phyloP scores from a whole-genome alignment of 345 rosid species.

The Camelina neglecta region DNA sequence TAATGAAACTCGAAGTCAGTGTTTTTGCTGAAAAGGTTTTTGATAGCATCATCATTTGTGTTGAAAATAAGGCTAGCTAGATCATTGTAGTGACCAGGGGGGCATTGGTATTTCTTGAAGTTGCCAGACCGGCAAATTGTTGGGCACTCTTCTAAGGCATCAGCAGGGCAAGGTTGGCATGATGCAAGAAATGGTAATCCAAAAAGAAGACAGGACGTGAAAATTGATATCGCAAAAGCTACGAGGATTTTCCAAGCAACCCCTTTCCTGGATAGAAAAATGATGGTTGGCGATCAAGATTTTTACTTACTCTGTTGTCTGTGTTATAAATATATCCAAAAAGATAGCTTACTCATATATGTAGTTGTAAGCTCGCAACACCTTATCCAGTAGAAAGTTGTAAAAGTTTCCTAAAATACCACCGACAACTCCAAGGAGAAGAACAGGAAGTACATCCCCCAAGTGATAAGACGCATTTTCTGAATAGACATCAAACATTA shows the following conservation, averaged over 20 bases:
- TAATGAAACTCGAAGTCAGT: conserved; percentile 78
- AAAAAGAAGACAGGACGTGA: conserved; percentile 86
- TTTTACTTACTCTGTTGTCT: conserved; percentile 1
- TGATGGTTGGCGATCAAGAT: conserved; percentile 1
- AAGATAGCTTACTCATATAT: conserved; percentile 71
- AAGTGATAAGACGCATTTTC: conserved; percentile 70
- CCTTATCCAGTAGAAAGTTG: conserved; percentile 71
- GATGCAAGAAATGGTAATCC: conserved; percentile 89
- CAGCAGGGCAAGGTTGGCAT: conserved; percentile 78
- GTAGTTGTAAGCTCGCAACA: conserved; percentile 70
- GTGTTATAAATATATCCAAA: background rate
- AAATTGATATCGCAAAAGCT: conserved; percentile 70
- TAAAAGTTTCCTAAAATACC: conserved; percentile 86
- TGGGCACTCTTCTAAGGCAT: conserved; percentile 80
- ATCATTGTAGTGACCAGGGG: conserved; percentile 80
- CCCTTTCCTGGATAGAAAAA: conserved; percentile 66
- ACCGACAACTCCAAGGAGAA: conserved; percentile 79
- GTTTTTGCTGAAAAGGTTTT: conserved; percentile 89
- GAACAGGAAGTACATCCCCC: conserved; percentile 74
- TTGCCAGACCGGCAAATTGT: conserved; percentile 95
- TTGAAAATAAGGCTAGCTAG: conserved; percentile 96
- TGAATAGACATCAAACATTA: conserved; percentile 86
- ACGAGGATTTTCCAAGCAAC: conserved; percentile 57
- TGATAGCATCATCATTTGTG: conserved; percentile 89
- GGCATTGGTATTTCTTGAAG: conserved; percentile 90